Evolutionary conservation across 345 rosid species (phyloP).

Genomic region (Eucalyptus tenuipes): DNA sequence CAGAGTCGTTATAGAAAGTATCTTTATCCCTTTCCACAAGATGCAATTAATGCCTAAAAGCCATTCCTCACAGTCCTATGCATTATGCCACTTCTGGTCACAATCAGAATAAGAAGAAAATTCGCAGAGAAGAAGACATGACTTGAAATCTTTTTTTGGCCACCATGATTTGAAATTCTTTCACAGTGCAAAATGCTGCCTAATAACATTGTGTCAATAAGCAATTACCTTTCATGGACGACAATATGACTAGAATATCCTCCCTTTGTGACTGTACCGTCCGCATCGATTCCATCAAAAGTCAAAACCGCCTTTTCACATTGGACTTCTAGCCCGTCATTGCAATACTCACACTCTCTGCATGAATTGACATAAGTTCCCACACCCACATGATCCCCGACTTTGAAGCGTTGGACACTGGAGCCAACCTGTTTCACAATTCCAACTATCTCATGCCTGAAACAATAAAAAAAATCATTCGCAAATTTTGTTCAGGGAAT

Average conservation of each 20-base stretch:
- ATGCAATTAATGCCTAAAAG: neutral
- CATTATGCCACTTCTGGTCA: neutral
- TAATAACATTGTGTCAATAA: neutral
- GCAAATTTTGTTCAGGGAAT: neutral
- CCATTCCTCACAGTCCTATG: neutral
- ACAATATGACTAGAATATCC: slow-evolving; percentile 75
- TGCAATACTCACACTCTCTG: slow-evolving; percentile 64
- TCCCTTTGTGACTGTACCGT: slow-evolving; percentile 73
- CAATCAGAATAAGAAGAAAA: neutral
- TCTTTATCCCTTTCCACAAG: neutral
- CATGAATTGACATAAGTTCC: slow-evolving; percentile 82
- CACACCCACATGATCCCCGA: slow-evolving; percentile 81
- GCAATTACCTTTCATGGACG: slow-evolving; percentile 53
- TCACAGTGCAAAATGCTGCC: neutral
- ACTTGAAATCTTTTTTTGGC: neutral
- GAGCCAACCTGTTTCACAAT: slow-evolving; percentile 68
- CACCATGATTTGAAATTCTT: neutral
- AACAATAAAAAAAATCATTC: neutral
- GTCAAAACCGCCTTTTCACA: slow-evolving; percentile 54
- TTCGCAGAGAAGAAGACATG: neutral
- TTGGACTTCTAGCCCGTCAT: slow-evolving; percentile 30
- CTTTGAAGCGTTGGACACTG: slow-evolving; percentile 45
- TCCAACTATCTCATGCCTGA: slow-evolving; percentile 84
- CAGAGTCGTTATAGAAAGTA: neutral
- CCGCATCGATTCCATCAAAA: slow-evolving; percentile 56